phyloP scores from a whole-genome alignment of 345 rosid genomes.

The Atalantia buxifolia region DNA sequence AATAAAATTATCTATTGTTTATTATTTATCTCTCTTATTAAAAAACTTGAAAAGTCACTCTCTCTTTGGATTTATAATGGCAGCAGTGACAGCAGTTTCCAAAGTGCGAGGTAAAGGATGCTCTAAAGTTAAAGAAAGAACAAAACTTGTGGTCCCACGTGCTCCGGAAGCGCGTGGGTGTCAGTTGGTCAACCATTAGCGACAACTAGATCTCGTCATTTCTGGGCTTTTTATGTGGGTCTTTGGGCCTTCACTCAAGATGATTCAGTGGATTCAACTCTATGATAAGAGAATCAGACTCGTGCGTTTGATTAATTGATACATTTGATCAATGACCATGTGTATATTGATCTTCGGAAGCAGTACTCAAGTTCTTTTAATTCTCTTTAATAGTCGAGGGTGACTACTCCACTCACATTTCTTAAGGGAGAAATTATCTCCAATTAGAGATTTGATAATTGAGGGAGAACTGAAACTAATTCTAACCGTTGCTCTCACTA shows the following conservation, averaged over 20 bases:
- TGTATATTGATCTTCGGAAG: too few relatives aligned
- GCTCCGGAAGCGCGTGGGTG: constrained; percentile 33
- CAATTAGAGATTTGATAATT: too few relatives aligned
- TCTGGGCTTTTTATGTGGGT: constrained; percentile 6
- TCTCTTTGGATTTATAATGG: constrained; percentile 13
- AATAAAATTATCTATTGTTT: too few relatives aligned
- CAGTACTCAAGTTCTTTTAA: too few relatives aligned
- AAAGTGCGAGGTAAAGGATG: constrained; percentile 38
- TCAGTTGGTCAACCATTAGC: constrained; percentile 42
- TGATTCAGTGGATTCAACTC: neutral
- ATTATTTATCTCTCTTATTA: neutral
- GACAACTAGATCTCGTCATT: constrained; percentile 12
- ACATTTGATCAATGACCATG: too few relatives aligned
- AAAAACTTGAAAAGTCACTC: neutral
- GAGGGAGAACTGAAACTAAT: too few relatives aligned
- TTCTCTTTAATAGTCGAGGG: rapidly evolving
- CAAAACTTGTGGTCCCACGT: constrained; percentile 32
- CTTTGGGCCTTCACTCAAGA: neutral
- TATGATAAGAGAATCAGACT: neutral
- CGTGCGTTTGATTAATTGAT: neutral
- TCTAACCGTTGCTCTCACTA: too few relatives aligned
- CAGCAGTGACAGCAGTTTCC: constrained; percentile 23
- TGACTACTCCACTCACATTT: rapidly evolving
- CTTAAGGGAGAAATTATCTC: rapidly evolving
- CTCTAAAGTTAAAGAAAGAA: constrained; percentile 16